Base-by-base conservation (phyloP, 768 basidiomycete species). In the Hypholoma sublateritium region DNA sequence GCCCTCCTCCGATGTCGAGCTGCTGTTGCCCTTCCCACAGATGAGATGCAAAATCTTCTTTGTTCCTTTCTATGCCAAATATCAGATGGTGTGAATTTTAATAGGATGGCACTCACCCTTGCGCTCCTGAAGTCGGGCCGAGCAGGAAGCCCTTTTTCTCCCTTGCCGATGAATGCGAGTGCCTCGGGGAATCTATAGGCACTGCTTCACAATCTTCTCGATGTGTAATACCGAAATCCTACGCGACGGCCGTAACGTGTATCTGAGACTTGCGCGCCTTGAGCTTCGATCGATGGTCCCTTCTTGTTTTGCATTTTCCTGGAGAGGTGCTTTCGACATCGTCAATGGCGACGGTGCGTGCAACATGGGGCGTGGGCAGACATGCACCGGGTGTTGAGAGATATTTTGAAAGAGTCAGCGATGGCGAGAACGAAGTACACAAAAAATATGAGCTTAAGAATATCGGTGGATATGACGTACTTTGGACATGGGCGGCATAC, bases 11-110 rank as follows among this genome's bases (percentile, higher is more conserved):
- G 77, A 70, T 9, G 66, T 84, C n/a, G 89, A 84, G 21, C 83
- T 79, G 50, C 75, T 89, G 66, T 93, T 93, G 66, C 98, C 96
- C 69, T 98, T 98, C 24, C 84, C 82, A 96, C 97, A 98, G 63
- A 99, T 92, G 22, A 99, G 78, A 70, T 98, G 97, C 13, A 99
- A 69, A 96, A 98, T 98, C 66, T 88, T 93, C 77, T 91, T 94
- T 67, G 98, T 88, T 0, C 97, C 97, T 13, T 74, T 72, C 93
- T 96, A 62, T 34, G 43, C 44, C 53, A 9, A 13, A 32, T 28
- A 25, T 54, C 45, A 43, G 17, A 19, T 24, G 17, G 34, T 12
- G 2, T 5, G 48, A 4, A 16, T 56, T 22, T 28, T 16, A 43
- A 48, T 37, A 21, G 45, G 58, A 43, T 55, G 22, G 9, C 66